phyloP scores from a whole-genome alignment of 331 rosid species.

The Erythrophleum ivorense region DNA sequence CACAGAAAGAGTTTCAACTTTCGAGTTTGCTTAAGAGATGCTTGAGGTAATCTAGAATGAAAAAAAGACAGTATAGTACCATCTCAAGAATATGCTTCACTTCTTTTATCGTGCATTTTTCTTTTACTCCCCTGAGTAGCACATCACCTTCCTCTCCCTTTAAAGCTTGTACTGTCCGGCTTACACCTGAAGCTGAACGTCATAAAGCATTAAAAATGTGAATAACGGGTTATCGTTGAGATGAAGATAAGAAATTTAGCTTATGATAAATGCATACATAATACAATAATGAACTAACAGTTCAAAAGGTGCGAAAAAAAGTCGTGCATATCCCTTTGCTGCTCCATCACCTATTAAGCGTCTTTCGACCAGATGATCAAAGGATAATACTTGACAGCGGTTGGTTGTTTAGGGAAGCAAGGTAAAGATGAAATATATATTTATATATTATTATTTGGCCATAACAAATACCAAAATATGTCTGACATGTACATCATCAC shows the following conservation, averaged over 20 bases:
- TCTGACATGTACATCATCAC: background rate
- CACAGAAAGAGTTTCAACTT: conserved; percentile 20
- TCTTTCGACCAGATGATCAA: conserved; percentile 24
- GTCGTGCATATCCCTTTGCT: conserved; percentile 4
- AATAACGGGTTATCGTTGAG: conserved; percentile 27
- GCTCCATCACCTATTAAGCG: conserved; percentile 14
- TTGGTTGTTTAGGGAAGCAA: conserved; percentile 4
- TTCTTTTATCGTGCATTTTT: conserved; percentile 71
- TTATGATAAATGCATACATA: conserved; percentile 7
- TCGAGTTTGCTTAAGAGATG: conserved; percentile 20
- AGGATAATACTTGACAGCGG: conserved; percentile 3
- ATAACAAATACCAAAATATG: conserved; percentile 17
- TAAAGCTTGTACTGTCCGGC: conserved; percentile 67
- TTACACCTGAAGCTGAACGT: conserved; percentile 53
- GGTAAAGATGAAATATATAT: background rate
- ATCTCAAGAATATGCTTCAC: conserved; percentile 86
- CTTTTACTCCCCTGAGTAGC: conserved; percentile 71
- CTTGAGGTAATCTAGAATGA: conserved; percentile 28
- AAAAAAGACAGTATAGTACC: conserved; percentile 52
- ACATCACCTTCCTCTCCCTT: conserved; percentile 67
- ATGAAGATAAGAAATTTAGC: conserved; percentile 13
- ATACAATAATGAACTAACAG: background rate
- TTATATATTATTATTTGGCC: background rate
- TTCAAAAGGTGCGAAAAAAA: conserved; percentile 14
- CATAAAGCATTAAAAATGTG: conserved; percentile 37